Conservation (phyloP, 1,284 basidiomycete genomes). For the Chalciporus sp. region DNA sequence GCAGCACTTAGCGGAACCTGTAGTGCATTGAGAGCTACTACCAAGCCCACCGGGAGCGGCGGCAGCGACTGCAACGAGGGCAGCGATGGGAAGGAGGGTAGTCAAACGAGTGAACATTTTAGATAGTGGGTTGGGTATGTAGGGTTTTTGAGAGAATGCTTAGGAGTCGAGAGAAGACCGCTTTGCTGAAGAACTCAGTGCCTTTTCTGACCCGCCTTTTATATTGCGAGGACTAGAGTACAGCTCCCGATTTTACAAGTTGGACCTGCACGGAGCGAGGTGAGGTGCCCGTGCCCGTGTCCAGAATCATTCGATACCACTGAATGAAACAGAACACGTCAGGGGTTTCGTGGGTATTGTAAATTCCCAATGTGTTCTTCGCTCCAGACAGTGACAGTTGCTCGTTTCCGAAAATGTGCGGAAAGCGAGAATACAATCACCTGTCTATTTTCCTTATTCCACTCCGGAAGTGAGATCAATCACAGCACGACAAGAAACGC, state of each 20-base stretch:
- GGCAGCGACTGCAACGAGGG: neutral
- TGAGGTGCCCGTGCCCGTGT: no score
- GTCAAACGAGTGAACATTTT: conserved; percentile 9
- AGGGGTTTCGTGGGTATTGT: neutral
- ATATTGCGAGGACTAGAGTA: neutral
- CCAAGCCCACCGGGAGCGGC: conserved; percentile 7
- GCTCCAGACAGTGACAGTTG: neutral
- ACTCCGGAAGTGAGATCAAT: no score
- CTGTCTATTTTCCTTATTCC: no score
- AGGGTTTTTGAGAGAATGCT: neutral
- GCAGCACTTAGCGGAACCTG: conserved; percentile 13
- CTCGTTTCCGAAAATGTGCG: neutral
- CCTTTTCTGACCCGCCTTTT: neutral
- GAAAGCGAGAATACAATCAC: neutral
- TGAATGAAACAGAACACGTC: no score
- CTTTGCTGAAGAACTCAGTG: neutral
- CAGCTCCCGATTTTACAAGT: neutral
- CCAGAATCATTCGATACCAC: no score
- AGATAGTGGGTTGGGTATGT: neutral
- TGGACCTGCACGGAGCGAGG: neutral
- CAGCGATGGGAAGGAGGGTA: conserved; percentile 4
- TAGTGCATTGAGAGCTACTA: conserved; percentile 2
- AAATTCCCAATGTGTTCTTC: neutral
- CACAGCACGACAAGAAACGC: no score
- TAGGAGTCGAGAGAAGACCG: neutral